These are phyloP conservation scores for Fusarium compactum DNA, from an alignment of 2,329 filamentous ascomycete genomes.

Conservation along the genomic window DNA sequence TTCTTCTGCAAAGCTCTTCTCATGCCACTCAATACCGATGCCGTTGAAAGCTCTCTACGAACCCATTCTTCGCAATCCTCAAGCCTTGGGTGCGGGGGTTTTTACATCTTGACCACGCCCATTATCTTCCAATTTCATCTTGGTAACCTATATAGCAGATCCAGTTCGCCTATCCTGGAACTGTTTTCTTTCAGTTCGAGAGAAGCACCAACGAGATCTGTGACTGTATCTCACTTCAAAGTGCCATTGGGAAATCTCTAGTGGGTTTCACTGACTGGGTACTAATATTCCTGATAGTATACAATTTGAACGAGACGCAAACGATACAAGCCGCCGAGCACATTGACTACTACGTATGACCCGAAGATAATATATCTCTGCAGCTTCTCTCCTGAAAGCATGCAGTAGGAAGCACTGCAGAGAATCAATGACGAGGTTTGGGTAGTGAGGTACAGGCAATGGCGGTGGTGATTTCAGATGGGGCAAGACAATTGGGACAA, in stretches of 20 bases:
- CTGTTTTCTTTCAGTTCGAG: not conserved
- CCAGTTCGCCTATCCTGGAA: not conserved
- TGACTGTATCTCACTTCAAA: not conserved
- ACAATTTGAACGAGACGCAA: not conserved
- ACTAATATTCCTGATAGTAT: not conserved
- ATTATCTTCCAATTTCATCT: not conserved
- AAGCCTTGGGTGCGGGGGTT: not conserved
- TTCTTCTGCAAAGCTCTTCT: conserved; percentile 6
- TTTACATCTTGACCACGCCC: not conserved
- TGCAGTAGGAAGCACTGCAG: not conserved
- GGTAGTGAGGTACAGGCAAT: not conserved
- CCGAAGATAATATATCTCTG: not conserved
- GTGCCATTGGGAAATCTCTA: not conserved
- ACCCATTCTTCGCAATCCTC: not conserved
- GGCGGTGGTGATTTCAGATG: conserved; percentile 1
- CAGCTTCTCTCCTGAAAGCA: not conserved
- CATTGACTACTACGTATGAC: not conserved
- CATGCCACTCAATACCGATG: conserved; percentile 3
- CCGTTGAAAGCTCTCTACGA: not conserved
- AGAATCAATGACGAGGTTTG: not conserved
- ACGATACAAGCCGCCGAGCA: conserved; percentile 2
- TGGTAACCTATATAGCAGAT: not conserved
- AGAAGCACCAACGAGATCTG: not conserved
- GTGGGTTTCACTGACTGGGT: not conserved
- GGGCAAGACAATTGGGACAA: not conserved